Evolutionary conservation across 1,284 basidiomycete genomes (phyloP), one percentile per base, ranked within the genome.

Genomic region (Papiliotrema nemorosa): DNA sequence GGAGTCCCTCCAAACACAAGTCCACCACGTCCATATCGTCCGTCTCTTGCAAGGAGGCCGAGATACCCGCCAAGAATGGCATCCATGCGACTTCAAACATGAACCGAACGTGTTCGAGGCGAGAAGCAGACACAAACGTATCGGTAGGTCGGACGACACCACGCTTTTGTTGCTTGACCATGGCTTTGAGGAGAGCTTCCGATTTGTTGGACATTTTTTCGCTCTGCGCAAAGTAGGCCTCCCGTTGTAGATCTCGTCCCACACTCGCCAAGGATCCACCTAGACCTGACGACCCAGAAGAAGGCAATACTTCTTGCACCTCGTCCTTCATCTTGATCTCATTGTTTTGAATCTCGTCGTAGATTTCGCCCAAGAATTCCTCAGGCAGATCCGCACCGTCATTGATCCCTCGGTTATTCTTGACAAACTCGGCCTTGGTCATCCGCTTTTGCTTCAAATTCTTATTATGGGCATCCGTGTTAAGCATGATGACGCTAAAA

Each of bases 41-140:
- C 0, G 89, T 91, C 55, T 90, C 87, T 70, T 97, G 93, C 46
- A 97, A 78, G 7, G 91, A 91, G 0, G 84, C 89, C 5, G 92
- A 96, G 31, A 97, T 78, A 5, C 91, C 92, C 6, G 93, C 93
- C 16, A 97, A 80, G 73, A 96, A 90, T 2, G 93, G 84, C 77
- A 97, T 96, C 93, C 93, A 97, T 13, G 90, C 91, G 18, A 96
- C 90, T 73, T 97, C 92, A 64, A 97, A 96, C 93, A 97, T 97
- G 35, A 92, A 92, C 29, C 84, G 82, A 52, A 96, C 92, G 69
- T 97, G 93, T 55, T 96, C 84, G 58, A 91, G 89, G 65, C 96
- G 88, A 0, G 90, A 94, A 0, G 93, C 93, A 59, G 88, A 89
- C 76, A 92, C 94, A 77, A 90, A 97, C 57, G 92, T 87, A 58